Percentiles rank a stretch among this genome's conserved stretches.
These are phyloP conservation scores for Lachnellula suecica DNA, from an alignment of 2,329 filamentous ascomycete species.

Conservation along the genomic window DNA sequence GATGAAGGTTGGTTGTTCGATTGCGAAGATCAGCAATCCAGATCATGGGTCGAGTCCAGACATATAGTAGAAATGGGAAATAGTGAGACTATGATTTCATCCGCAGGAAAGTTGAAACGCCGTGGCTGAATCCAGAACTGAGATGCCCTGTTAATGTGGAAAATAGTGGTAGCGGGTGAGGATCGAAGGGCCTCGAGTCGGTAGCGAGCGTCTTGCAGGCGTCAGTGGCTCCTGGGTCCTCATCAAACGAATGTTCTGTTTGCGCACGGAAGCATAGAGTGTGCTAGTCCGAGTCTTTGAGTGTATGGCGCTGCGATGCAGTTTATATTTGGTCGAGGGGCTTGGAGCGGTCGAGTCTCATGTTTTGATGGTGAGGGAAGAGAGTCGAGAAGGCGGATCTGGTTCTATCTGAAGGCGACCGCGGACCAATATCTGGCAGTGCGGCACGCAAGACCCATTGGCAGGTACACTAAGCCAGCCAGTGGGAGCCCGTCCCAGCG, in stretches of 20 bases:
- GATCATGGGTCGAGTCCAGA: neutral
- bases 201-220: neutral
- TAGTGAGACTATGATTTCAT: conserved; percentile 3
- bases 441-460: neutral
- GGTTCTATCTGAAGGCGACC: neutral
- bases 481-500: neutral
- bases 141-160: neutral
- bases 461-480: too few species aligned
- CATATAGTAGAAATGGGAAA: neutral
- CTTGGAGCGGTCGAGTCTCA: neutral
- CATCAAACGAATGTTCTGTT: neutral
- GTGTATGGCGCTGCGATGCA: neutral
- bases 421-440: neutral
- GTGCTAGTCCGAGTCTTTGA: neutral
- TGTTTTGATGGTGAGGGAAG: neutral
- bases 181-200: neutral
- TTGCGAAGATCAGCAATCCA: neutral
- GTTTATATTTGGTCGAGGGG: neutral
- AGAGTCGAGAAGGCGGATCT: neutral
- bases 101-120: conserved; percentile 4
- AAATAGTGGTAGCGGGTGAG: neutral
- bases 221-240: too few species aligned
- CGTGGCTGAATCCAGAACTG: conserved; percentile 5
- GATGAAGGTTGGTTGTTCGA: neutral
- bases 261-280: neutral